Percentiles rank a stretch among this genome's conserved stretches.
phyloP scores from a whole-genome alignment of 208 protist genomes.

The Acanthamoeba royreba region DNA sequence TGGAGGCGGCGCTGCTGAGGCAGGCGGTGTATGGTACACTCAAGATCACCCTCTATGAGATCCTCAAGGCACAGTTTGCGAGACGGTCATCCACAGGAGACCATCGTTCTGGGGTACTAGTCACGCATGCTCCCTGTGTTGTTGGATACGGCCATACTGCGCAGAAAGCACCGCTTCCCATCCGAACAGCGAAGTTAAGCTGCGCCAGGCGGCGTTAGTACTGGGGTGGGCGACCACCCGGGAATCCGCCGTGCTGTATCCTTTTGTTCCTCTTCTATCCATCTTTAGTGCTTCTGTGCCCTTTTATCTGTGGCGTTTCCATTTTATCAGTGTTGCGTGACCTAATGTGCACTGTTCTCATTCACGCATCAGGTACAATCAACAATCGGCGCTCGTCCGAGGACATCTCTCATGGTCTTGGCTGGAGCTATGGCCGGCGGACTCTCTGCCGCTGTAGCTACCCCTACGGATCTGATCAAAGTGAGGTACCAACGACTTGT shows the following conservation, averaged over 20 bases:
- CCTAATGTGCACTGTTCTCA: background rate
- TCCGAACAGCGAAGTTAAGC: no score
- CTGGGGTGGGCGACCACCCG: no score
- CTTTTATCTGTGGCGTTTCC: no score
- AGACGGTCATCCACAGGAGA: background rate
- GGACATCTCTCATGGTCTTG: background rate
- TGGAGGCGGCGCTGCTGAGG: background rate
- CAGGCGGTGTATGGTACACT: background rate
- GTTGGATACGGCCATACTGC: no score
- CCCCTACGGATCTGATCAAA: conserved; percentile 61
- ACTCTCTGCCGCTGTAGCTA: conserved; percentile 51
- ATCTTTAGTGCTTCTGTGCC: no score
- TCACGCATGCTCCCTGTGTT: no score
- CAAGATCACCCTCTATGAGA: background rate
- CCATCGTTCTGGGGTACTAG: background rate
- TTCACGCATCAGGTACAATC: background rate
- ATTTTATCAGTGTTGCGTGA: no score
- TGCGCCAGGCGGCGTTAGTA: no score
- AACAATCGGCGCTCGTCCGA: background rate
- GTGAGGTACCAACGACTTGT: background rate
- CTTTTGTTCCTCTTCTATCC: no score
- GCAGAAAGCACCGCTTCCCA: no score
- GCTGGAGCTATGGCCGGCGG: background rate
- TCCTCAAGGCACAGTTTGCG: background rate
- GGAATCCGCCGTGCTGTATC: no score